Base-by-base conservation (phyloP, 768 basidiomycete genomes). In the Macrolepiota fuliginosa region DNA sequence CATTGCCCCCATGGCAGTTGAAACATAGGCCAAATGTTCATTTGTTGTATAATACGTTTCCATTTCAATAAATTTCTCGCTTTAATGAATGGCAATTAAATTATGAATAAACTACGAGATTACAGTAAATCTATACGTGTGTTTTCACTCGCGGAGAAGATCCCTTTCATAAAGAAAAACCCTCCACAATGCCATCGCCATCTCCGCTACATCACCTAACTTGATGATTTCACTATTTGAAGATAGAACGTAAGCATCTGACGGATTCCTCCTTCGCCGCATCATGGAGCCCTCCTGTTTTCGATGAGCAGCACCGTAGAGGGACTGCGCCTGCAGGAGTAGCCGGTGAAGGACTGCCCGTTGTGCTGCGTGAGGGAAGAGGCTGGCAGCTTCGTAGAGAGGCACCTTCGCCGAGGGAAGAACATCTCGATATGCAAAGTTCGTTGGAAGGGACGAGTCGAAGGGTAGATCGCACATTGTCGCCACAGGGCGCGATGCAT, bases 131-230 rank as follows among this genome's bases (percentile, higher is more conserved):
- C 4, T 27, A 49, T 32, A n/a, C n/a, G 39, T 47, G 17, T 45
- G 22, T 29, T 58, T 25, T 35, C 27, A 49, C 24, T 47, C 53
- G 19, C 53, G 42, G 47, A 55, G 32, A 25, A 49, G 36, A n/a
- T 55, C 22, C 53, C 53, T 83, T 67, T 91, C 88, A 80, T 87
- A 94, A 83, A 93, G 86, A 62, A 87, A 78, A 46, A 92, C 62
- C 63, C 92, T 83, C 92, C 92, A 94, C 17, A 94, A 69, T 0
- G 92, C 90, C 46, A 88, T 81, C 0, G 87, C 88, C 12, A 89
- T 74, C 5, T 86, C 80, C 1, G 81, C 85, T 6, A 83, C 75
- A 66, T 94, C 91, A 0, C 80, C 87, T 39, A 85, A 76, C 58
- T 71, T 71, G 17, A 81, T 69, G 0, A 81, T 83, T 25, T 78